Conservation (phyloP, 352 stramenopile species). For the Pythium plurisporium region DNA sequence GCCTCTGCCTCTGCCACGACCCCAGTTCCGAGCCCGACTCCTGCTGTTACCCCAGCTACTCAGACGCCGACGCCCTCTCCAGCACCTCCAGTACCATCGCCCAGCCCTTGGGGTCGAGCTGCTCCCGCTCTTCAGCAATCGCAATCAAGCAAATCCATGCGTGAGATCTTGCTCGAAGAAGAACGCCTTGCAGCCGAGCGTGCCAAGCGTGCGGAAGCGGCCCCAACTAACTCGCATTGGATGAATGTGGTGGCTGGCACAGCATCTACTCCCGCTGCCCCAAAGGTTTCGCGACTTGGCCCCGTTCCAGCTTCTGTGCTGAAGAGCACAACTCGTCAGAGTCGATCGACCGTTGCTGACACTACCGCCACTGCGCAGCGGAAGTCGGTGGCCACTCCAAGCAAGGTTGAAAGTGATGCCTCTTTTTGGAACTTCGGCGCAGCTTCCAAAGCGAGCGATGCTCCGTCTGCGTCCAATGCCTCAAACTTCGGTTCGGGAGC, state of each 20-base stretch:
- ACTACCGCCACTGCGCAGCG: slow-evolving; percentile 10
- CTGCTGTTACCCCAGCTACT: no score
- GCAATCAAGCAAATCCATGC: slow-evolving; percentile 60
- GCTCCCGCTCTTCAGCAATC: slow-evolving; percentile 23
- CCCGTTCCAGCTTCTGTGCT: slow-evolving; percentile 77
- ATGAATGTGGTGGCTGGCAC: slow-evolving; percentile 82
- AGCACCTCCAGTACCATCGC: slow-evolving; percentile 17
- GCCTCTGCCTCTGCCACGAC: slow-evolving; percentile 3
- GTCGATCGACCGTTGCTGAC: slow-evolving; percentile 30
- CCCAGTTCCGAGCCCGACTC: slow-evolving; percentile 1
- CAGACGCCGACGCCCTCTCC: slow-evolving; percentile 3
- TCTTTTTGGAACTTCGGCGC: slow-evolving; percentile 85
- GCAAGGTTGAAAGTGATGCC: slow-evolving; percentile 55
- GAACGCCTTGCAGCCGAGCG: slow-evolving; percentile 69
- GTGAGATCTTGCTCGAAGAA: slow-evolving; percentile 80
- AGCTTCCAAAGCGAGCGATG: slow-evolving; percentile 19
- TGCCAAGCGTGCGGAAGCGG: slow-evolving; percentile 39
- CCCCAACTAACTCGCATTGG: slow-evolving; percentile 61
- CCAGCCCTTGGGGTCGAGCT: slow-evolving; percentile 49
- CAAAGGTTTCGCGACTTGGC: slow-evolving; percentile 58
- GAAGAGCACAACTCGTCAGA: slow-evolving; percentile 62
- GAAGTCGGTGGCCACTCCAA: slow-evolving; percentile 24
- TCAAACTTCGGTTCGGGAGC: slow-evolving; percentile 40
- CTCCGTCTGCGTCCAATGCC: slow-evolving; percentile 6
- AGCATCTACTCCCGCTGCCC: slow-evolving; percentile 35